These are phyloP conservation scores for Ophiostoma australiae DNA, from an alignment of 2,329 filamentous ascomycete genomes.

Conservation along the genomic window DNA sequence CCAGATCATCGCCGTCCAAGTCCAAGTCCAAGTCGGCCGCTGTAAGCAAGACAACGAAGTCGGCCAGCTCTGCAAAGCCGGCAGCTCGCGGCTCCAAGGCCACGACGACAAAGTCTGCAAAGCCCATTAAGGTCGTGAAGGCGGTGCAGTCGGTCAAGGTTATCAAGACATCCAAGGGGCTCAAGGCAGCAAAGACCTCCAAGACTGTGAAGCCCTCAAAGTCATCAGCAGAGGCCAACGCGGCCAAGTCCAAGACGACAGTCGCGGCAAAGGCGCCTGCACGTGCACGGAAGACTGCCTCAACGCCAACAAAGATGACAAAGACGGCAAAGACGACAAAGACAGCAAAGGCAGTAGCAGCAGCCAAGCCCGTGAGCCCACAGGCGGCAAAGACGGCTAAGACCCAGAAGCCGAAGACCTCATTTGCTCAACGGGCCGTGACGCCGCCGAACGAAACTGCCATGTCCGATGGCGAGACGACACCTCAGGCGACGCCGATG, in stretches of 20 bases:
- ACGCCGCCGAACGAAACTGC: slow-evolving; percentile 12
- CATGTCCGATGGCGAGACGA: not conserved
- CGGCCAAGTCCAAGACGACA: not conserved
- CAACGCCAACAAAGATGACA: not conserved
- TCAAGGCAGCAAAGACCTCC: slow-evolving; percentile 16
- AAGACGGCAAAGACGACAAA: slow-evolving; percentile 2
- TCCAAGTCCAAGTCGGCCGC: not conserved
- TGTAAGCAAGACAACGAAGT: not conserved
- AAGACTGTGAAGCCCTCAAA: slow-evolving; percentile 25
- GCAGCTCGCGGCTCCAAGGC: not conserved
- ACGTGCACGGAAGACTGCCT: not conserved
- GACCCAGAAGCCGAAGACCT: not conserved
- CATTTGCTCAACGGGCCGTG: not conserved
- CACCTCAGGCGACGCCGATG: slow-evolving; percentile 22
- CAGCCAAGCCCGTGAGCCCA: not conserved
- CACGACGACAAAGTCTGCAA: slow-evolving; percentile 1
- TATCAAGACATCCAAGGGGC: slow-evolving; percentile 22
- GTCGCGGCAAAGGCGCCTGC: not conserved
- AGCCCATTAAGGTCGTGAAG: slow-evolving; percentile 15
- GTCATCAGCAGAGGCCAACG: not conserved
- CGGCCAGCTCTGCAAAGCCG: not conserved
- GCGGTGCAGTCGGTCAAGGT: slow-evolving; percentile 34
- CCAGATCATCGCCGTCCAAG: slow-evolving; percentile 28
- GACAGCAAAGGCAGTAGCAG: not conserved
- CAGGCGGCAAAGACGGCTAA: slow-evolving; percentile 1